phyloP scores from a whole-genome alignment of 1,139 yeast genomes.

The Neolecta irregularis region DNA sequence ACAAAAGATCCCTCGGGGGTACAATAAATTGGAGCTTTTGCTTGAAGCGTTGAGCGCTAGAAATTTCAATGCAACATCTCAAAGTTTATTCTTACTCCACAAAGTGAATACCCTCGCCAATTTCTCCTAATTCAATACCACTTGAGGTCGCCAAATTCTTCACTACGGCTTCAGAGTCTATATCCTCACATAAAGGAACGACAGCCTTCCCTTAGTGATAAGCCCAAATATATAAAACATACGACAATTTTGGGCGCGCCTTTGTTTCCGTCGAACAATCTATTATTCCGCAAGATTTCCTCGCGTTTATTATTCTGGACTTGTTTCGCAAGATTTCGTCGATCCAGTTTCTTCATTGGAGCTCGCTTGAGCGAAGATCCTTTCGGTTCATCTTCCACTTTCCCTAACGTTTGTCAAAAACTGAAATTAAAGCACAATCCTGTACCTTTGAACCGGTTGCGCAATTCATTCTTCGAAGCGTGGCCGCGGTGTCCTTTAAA shows the following conservation, averaged over 20 bases:
- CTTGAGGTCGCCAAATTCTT: constrained; percentile 24
- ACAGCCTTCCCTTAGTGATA: constrained; percentile 30
- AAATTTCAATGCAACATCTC: constrained; percentile 29
- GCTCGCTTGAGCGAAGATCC: constrained; percentile 25
- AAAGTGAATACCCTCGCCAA: constrained; percentile 25
- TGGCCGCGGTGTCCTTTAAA: too few species aligned
- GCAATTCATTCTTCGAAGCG: not conserved
- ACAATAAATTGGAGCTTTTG: constrained; percentile 58
- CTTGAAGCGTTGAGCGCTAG: constrained; percentile 50
- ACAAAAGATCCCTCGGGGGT: constrained; percentile 53
- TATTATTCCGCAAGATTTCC: constrained; percentile 33
- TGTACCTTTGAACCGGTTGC: not conserved
- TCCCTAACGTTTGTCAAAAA: constrained; percentile 21
- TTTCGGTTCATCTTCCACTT: constrained; percentile 55
- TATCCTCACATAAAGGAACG: constrained; percentile 61
- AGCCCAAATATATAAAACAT: constrained; percentile 3
- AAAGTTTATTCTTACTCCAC: constrained; percentile 23
- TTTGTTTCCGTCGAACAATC: constrained; percentile 53
- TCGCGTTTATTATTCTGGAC: constrained; percentile 54
- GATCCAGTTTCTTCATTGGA: constrained; percentile 44
- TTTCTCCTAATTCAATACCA: constrained; percentile 16
- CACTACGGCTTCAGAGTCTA: constrained; percentile 45
- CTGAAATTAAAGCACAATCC: not conserved
- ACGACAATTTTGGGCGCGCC: constrained; percentile 68
- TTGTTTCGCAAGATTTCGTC: constrained; percentile 70